Base-by-base conservation (phyloP, 768 basidiomycete genomes). In the Collybia mongolica region DNA sequence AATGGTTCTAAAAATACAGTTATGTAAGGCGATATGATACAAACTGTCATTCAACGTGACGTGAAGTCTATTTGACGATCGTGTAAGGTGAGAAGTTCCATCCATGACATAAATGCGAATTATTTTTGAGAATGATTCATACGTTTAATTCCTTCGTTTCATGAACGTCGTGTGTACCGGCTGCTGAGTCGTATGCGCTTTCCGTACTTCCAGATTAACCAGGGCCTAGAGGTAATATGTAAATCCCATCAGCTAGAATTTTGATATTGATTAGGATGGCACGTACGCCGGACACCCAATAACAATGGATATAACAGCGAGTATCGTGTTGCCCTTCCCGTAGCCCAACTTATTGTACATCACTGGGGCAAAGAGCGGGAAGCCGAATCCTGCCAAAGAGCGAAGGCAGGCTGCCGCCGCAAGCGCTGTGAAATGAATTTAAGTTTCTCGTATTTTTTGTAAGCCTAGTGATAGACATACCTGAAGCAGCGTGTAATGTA, bases 301-400 rank as follows among this genome's bases (percentile, higher is more conserved):
- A 0, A 63, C 74, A 47, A 90, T 79, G 1, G 83, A 72, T 1
- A 77, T 54, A 6, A 61, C 74, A 0, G 87, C 87, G 5, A 91
- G 72, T 3, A 90, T 72, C 0, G 87, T 85, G 53, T 82, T 67
- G 6, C 84, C 86, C 52, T 82, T 85, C 0, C 88, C 89, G 48
- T 84, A 86, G 2, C 87, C 89, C 0, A 90, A 69, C 12, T 70
- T 68, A 1, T 70, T 63, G 64, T 79, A 90, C 81, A 90, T 86
- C 32, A 76, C 70, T 17, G 84, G 82, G 2, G 83, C 86, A 56
- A 91, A 91, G n/a, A 91, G 67, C 2, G 89, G 90, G 60, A 92
- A 90, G 1, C 76, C 82, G 46, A 88, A 90, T 0, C 89, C 89
- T 1, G 81, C 79, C 0, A 88, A 48, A 0, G 84, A 81, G 20